These are phyloP conservation scores for Mucuna pruriens DNA, from an alignment of 306 rosid genomes.

Conservation along the genomic window DNA sequence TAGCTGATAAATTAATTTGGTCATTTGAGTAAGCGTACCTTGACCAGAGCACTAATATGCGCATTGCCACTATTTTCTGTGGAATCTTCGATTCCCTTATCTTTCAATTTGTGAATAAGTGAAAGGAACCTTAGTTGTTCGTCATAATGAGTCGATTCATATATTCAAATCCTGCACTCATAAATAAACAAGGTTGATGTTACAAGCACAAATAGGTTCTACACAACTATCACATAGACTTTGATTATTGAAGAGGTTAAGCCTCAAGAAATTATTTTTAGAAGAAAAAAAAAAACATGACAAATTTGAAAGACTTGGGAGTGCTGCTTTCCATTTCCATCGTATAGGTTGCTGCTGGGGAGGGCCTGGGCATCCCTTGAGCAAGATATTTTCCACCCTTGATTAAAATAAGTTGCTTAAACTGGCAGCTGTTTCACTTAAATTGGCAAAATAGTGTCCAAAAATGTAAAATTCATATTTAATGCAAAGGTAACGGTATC, in stretches of 20 bases:
- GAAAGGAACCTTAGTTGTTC: not conserved
- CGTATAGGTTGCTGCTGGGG: not conserved
- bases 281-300: not conserved
- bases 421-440: not conserved
- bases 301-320: not conserved
- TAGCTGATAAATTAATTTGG: not conserved
- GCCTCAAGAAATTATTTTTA: not conserved
- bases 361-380: too few species aligned
- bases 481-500: too few species aligned
- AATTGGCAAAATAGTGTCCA: not conserved
- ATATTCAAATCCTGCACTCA: conserved; percentile 13
- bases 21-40: not conserved
- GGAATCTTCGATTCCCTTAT: not conserved
- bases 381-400: not conserved
- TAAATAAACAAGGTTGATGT: conserved; percentile 10
- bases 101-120: not conserved
- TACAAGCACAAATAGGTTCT: not conserved
- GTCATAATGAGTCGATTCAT: conserved; percentile 23
- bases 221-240: not conserved
- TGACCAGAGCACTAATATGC: not conserved
- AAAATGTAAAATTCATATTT: too few species aligned
- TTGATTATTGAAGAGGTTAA: not conserved
- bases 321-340: not conserved
- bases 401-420: not conserved
- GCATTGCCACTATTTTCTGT: too few species aligned